Percentiles rank a stretch among this genome's conserved stretches.
Conservation (phyloP, 805 yeast species). For the Monosporozyma aerobia region DNA sequence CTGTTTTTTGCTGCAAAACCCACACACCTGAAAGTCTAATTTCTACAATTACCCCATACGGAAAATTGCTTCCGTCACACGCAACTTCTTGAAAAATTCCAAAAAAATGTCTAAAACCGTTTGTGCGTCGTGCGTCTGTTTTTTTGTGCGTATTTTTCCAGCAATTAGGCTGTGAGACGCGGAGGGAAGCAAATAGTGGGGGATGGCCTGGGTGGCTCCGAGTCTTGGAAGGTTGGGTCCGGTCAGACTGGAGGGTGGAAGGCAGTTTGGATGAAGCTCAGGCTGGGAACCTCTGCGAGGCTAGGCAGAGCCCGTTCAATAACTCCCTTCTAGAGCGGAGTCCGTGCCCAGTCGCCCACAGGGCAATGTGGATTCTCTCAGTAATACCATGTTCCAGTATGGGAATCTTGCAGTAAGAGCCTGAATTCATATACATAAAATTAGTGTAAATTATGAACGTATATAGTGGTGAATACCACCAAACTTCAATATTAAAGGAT, state of each 20-base stretch:
- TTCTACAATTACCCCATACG: neutral
- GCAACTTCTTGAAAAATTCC: neutral
- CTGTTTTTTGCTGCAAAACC: too few species aligned
- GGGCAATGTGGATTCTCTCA: neutral
- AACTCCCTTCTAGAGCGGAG: neutral
- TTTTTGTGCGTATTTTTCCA: neutral
- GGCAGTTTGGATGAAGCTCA: too few species aligned
- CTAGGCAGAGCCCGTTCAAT: neutral
- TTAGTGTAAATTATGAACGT: neutral
- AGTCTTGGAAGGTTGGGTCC: too few species aligned
- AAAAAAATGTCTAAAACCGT: too few species aligned
- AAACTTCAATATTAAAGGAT: neutral
- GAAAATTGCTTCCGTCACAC: neutral
- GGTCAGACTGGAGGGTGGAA: too few species aligned
- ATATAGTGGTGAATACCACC: slow-evolving; percentile 1
- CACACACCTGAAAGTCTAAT: too few species aligned
- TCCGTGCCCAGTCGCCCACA: neutral
- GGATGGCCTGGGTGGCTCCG: too few species aligned
- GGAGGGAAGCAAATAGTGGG: neutral
- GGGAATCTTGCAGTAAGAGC: neutral
- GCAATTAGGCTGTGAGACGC: neutral
- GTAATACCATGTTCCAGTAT: neutral
- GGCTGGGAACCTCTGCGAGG: too few species aligned
- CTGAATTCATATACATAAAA: neutral
- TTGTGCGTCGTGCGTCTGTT: neutral